These are phyloP conservation scores for Gossypium lobatum DNA, from an alignment of 441 rosid genomes.

Conservation along the genomic window DNA sequence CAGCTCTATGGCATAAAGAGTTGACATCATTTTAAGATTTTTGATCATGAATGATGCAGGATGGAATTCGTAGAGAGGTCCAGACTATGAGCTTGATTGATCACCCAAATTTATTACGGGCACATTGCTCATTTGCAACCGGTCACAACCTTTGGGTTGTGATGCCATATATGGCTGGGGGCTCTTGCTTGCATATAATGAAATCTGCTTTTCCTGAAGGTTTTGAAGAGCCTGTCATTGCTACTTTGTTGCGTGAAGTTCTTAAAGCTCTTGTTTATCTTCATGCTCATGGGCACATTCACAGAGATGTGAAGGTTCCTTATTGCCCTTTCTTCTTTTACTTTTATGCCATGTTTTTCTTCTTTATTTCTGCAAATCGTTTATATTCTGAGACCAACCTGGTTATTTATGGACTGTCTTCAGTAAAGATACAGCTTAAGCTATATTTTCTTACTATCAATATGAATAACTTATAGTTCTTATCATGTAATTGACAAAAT, in stretches of 20 bases:
- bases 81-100: slow-evolving; percentile 90
- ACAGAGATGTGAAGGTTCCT: slow-evolving; percentile 93
- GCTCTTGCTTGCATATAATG: slow-evolving; percentile 96
- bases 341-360: slow-evolving; percentile 3
- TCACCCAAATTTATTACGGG: slow-evolving; percentile 85
- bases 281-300: slow-evolving; percentile 93
- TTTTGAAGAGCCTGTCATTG: slow-evolving; percentile 92
- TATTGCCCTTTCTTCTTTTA: slow-evolving; percentile 11
- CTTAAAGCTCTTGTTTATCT: slow-evolving; percentile 97
- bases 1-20: background rate
- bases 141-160: slow-evolving; percentile 94
- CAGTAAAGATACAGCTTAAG: background rate
- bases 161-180: slow-evolving; percentile 99
- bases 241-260: slow-evolving; percentile 80
- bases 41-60: slow-evolving; percentile 41
- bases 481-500: background rate
- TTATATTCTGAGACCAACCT: background rate
- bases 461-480: background rate
- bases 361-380: background rate
- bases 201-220: slow-evolving; percentile 83
- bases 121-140: slow-evolving; percentile 92
- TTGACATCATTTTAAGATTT: background rate
- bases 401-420: background rate
- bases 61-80: slow-evolving; percentile 95
- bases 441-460: slow-evolving; percentile 10